Evolutionary conservation across 1,139 yeast species (phyloP), one percentile per base, ranked within the genome.

Genomic region (Pichia sp.): DNA sequence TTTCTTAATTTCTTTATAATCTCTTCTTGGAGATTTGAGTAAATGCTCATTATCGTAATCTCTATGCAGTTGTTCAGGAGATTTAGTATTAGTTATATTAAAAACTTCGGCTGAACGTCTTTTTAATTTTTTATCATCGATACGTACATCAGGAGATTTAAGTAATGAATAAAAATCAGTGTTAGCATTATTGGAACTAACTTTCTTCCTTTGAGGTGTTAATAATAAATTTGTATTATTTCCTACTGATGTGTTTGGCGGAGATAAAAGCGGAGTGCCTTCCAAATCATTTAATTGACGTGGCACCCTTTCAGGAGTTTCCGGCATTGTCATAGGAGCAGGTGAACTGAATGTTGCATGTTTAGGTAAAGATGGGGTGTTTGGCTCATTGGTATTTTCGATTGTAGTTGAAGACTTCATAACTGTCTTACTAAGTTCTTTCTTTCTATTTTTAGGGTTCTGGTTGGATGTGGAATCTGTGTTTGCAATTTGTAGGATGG

Each of bases 161-260:
- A 66, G 53, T 27, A 66, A 52, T 30, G 61, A 51, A 51, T 65
- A 66, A 40, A 65, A 63, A 49, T 66, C 69, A 0, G 64, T 44
- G 35, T 27, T 33, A 29, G 28, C 32, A 4, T 28, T 32, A 11
- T n/a, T 26, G 25, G 34, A 56, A 34, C 63, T 58, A 27, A 42
- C 39, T 28, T 57, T 56, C 28, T 65, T 49, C 47, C 61, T 63
- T 18, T 58, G 59, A 5, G 66, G 60, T 3, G 66, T 44, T 25
- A 44, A 45, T 11, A 48, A 27, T 9, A 43, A 10, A 36, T 41
- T 30, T 18, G 18, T 18, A 18, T 18, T 18, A 31, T 25, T 26
- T 7, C 18, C 32, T n/a, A 27, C 8, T 7, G 37, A 29, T 3
- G 46, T 11, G 3, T 33, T 44, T 39, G 53, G 52, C 9, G 67